Base-by-base conservation (phyloP, 371 early-diverging fungal species). In the Dipsacomyces acuminosporus region DNA sequence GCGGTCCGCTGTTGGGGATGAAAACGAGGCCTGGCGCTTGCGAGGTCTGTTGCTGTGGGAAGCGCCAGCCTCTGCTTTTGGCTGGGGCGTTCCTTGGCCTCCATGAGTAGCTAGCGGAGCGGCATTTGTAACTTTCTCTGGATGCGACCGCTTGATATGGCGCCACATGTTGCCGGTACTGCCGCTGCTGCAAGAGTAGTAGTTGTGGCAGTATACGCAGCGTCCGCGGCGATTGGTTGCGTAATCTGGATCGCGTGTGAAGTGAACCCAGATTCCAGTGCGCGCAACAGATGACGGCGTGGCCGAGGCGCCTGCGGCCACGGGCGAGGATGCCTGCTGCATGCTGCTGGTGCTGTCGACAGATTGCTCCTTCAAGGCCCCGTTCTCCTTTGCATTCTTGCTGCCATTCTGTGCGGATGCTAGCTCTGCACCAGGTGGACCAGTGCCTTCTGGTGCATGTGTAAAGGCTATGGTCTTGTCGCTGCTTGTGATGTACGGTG, bases 111-210 rank as follows among this genome's bases (percentile, higher is more conserved):
- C 63, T 22, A 69, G 54, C n/a, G 70, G 70, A 7, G 70, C 70
- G 9, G 59, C 63, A 34, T 55, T 54, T 14, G 54, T 40, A 9
- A 63, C 59, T 59, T 63, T 69, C 36, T 69, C 70, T 2, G 70
- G 70, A 21, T 69, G 70, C 55, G 70, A 59, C 41, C 70, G 70
- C 56, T 69, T 69, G 40, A 69, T 69, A 22, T 69, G 70, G 26
- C 70, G 70, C 70, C 70, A 69, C 70, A 69, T 69, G 64, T 69
- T 69, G 22, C 70, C 70, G 0, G 70, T 69, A 59, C 70, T 69
- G 26, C 70, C 70, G 46, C 70, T 69, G 59, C 64, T 63, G 33
- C 70, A 69, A 45, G 70, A 69, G 64, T 69, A 69, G 59, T 69
- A 69, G 59, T 69, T 69, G 57, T 63, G 70, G 63, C 70, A 69